Base-by-base conservation (phyloP, 2,329 filamentous ascomycete genomes). In the Sclerotinia minor region DNA sequence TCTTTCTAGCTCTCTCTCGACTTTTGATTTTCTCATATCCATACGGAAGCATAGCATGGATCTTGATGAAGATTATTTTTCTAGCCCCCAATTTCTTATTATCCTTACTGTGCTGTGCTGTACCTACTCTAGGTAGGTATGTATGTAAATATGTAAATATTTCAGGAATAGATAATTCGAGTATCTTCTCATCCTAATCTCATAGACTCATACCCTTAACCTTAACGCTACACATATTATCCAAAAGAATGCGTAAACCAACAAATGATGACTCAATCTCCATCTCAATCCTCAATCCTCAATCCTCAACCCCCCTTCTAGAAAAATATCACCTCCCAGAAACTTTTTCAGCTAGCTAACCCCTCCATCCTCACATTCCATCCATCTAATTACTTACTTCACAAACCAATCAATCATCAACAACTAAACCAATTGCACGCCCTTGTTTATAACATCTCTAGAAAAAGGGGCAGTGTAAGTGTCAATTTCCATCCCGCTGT, bases 181-280 rank as follows among this genome's bases (percentile, higher is more conserved):
- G n/a, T n/a, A 35, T 5, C 5, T 35, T 29, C 55, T 44, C 26
- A n/a, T 13, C 32, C 32, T 15, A 5, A 5, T 35, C 32, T 35
- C 7, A 60, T 49, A n/a, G n/a, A n/a, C n/a, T n/a, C n/a, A n/a
- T n/a, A n/a, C n/a, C n/a, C n/a, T n/a, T n/a, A n/a, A n/a, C n/a
- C n/a, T n/a, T n/a, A n/a, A n/a, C n/a, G n/a, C n/a, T n/a, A n/a
- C n/a, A n/a, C n/a, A n/a, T n/a, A n/a, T n/a, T n/a, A 26, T 45
- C 57, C 24, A 24, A 5, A 49, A 6, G n/a, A 6, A 6, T 49
- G 49, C 58, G 58, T 61, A 61, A 61, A 61, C 7, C 4, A 13
- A 26, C 45, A 50, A 61, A 61, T 50, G 45, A 26, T 61, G 59
- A 61, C 59, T 61, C 45, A 50, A 32, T 47, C 59, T 61, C 26